Conservation (phyloP, 83 land plant genomes). For the Diphasiastrum complanatum region DNA sequence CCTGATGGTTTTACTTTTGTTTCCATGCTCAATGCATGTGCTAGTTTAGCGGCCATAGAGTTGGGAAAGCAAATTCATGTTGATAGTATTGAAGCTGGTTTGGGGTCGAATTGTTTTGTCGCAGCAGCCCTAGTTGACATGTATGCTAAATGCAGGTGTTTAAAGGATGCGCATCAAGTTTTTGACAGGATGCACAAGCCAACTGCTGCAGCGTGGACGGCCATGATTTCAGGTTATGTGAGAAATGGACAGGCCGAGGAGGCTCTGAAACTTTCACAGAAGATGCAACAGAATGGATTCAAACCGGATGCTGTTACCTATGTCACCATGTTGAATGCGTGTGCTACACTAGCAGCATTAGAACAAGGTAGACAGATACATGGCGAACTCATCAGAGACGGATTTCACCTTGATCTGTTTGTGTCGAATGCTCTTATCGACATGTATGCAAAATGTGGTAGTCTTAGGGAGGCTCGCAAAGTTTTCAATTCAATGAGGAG, state of each 20-base stretch:
- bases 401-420: background rate
- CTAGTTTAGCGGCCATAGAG: background rate
- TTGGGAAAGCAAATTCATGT: background rate
- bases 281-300: background rate
- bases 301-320: background rate
- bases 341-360: background rate
- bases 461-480: background rate
- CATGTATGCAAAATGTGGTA: too few relatives aligned
- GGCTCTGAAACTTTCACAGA: background rate
- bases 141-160: background rate
- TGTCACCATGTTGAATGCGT: background rate
- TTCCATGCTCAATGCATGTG: background rate
- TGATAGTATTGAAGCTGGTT: background rate
- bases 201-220: background rate
- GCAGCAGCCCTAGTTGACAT: background rate
- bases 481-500: background rate
- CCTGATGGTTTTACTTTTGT: background rate
- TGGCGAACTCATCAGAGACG: background rate
- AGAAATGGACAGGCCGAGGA: background rate
- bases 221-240: background rate
- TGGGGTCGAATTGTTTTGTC: background rate
- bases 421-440: too few relatives aligned
- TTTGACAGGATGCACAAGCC: constrained; percentile 2
- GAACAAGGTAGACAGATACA: background rate
- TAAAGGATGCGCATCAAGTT: background rate